These are phyloP conservation scores for Salmacisia buchloeana DNA, from an alignment of 1,284 basidiomycete genomes.

Conservation along the genomic window DNA sequence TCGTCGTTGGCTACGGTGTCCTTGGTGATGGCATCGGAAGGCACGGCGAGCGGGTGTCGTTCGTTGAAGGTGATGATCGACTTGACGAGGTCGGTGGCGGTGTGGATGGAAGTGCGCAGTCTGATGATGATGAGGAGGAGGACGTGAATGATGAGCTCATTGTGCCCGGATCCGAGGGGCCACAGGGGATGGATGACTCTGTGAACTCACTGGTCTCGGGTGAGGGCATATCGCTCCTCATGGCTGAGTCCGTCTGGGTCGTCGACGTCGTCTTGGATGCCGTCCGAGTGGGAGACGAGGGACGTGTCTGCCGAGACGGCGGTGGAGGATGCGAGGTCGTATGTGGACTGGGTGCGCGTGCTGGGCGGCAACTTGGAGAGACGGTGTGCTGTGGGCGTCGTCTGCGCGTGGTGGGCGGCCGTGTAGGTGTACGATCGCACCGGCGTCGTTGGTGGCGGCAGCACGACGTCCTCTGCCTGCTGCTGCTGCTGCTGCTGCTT, in stretches of 20 bases:
- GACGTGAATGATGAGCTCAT: not conserved
- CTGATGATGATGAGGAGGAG: not conserved
- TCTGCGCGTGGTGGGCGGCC: not conserved
- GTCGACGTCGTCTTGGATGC: not conserved
- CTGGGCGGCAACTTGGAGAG: not conserved
- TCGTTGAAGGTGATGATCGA: conserved; percentile 7
- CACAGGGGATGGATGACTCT: not conserved
- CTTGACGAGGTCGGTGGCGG: not conserved
- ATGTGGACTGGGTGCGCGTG: not conserved
- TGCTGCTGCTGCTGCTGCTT: not conserved
- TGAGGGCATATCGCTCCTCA: conserved; percentile 3
- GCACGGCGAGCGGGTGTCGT: conserved; percentile 5
- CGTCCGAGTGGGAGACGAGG: not conserved
- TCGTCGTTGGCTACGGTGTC: not conserved
- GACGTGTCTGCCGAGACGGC: too few species aligned
- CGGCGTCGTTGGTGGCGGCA: not conserved
- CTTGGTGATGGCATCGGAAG: not conserved
- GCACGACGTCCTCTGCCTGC: not conserved
- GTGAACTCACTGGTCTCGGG: not conserved
- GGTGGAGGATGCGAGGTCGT: not conserved
- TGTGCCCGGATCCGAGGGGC: too few species aligned
- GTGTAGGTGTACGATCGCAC: conserved; percentile 2
- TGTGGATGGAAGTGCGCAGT: conserved; percentile 2
- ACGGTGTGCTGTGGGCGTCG: conserved; percentile 1
- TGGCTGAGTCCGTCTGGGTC: not conserved